A percentile compares a stretch with the other conserved stretches of the same genome.
phyloP scores from a whole-genome alignment of 768 basidiomycete genomes.

The Porphyrellus cyaneotinctus region DNA sequence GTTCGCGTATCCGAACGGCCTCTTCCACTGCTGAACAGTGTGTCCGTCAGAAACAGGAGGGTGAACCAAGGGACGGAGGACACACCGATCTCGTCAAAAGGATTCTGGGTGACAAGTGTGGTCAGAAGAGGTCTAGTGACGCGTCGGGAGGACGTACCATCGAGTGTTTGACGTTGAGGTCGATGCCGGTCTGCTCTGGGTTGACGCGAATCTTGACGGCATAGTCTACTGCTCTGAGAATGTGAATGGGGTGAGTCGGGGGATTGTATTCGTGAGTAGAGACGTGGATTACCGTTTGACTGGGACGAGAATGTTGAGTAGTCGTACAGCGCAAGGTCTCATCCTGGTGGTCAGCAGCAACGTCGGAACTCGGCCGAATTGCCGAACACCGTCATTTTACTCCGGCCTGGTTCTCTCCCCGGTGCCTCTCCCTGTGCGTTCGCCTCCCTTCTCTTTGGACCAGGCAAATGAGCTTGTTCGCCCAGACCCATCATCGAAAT shows the following conservation, averaged over 20 bases:
- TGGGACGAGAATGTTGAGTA: constrained; percentile 90
- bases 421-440: no score
- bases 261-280: no score
- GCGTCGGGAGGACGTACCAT: constrained; percentile 60
- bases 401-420: no score
- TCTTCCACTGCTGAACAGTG: constrained; percentile 80
- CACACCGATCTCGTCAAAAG: constrained; percentile 95
- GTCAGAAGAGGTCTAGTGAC: background rate
- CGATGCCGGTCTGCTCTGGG: constrained; percentile 89
- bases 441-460: no score
- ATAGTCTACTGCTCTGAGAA: constrained; percentile 83
- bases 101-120: constrained; percentile 59
- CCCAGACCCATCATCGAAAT: no score
- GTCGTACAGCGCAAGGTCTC: constrained; percentile 66
- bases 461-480: no score
- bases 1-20: constrained; percentile 90
- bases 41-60: background rate
- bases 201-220: constrained; percentile 98
- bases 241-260: constrained; percentile 1
- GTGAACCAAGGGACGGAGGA: background rate
- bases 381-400: background rate
- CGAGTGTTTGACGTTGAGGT: constrained; percentile 97
- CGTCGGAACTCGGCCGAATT: constrained; percentile 12
- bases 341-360: constrained; percentile 41
- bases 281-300: constrained; percentile 66